These are phyloP conservation scores for Phoenix dactylifera DNA, from an alignment of 176 grass and related monocot genomes.

Conservation along the genomic window DNA sequence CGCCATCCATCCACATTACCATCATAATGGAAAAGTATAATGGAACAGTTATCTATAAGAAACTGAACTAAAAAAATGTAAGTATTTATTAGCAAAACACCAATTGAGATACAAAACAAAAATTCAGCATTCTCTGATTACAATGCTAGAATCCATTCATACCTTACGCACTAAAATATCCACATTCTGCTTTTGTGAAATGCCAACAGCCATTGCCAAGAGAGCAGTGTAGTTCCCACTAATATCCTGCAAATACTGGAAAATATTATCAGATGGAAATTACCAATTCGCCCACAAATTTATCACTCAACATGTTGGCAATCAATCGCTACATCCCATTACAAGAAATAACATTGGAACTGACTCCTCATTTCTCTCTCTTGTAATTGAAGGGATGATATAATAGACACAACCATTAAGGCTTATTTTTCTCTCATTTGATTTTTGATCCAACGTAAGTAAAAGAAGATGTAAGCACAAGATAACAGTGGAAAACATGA, in stretches of 20 bases:
- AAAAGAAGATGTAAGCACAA: no score
- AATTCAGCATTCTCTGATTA: neutral
- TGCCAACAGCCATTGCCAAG: slow-evolving; percentile 89
- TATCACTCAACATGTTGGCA: neutral
- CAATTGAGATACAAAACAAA: neutral
- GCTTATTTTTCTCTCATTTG: no score
- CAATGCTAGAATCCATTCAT: neutral
- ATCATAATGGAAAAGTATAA: slow-evolving; percentile 96
- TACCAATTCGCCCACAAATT: neutral
- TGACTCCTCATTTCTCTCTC: no score
- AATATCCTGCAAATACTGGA: slow-evolving; percentile 31
- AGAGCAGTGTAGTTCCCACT: slow-evolving; percentile 42
- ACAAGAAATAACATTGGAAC: no score
- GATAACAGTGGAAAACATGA: no score
- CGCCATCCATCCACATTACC: slow-evolving; percentile 89
- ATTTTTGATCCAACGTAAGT: no score
- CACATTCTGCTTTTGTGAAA: slow-evolving; percentile 77
- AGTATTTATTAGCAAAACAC: neutral
- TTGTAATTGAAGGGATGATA: no score
- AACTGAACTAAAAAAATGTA: slow-evolving; percentile 43
- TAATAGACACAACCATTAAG: no score
- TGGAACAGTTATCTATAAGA: slow-evolving; percentile 64
- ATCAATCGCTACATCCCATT: no score
- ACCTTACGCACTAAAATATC: slow-evolving; percentile 74
- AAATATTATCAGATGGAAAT: neutral